Evolutionary conservation across 805 yeast species (phyloP).

Genomic region (Saccharomyces eubayanus): DNA sequence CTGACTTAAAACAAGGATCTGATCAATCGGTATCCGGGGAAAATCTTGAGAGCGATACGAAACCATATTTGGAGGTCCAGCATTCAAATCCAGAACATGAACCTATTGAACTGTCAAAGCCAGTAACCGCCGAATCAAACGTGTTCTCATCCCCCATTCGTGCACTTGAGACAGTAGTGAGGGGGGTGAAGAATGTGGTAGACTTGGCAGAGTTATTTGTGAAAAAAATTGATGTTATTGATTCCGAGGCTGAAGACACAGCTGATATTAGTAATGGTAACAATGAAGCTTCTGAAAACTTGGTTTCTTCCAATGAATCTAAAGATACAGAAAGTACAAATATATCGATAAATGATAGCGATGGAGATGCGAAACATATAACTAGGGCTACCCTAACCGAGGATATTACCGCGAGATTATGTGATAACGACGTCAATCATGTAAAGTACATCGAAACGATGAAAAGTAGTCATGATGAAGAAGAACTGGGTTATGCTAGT

Average conservation of each 20-base stretch:
- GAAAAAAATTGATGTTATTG: conserved; percentile 10
- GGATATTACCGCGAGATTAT: background rate
- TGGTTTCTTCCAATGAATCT: background rate
- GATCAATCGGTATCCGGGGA: background rate
- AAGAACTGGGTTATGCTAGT: background rate
- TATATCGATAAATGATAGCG: background rate
- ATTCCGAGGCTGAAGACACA: conserved; percentile 1
- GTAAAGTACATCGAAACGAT: background rate
- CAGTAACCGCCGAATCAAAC: background rate
- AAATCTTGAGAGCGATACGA: background rate
- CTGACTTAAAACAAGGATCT: background rate
- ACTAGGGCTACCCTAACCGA: background rate
- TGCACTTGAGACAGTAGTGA: conserved; percentile 7
- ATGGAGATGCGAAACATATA: background rate
- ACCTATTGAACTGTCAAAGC: background rate
- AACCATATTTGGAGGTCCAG: background rate
- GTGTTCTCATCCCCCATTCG: conserved; percentile 12
- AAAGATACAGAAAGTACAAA: background rate
- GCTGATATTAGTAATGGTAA: background rate
- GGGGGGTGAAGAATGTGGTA: conserved; percentile 12
- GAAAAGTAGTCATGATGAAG: background rate
- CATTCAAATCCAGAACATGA: background rate
- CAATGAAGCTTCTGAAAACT: background rate
- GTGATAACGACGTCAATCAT: background rate
- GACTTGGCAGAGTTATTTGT: conserved; percentile 12